A percentile compares a stretch with the other conserved stretches of the same genome.
phyloP scores from a whole-genome alignment of 768 basidiomycete genomes.

The Naganishia randhawae region DNA sequence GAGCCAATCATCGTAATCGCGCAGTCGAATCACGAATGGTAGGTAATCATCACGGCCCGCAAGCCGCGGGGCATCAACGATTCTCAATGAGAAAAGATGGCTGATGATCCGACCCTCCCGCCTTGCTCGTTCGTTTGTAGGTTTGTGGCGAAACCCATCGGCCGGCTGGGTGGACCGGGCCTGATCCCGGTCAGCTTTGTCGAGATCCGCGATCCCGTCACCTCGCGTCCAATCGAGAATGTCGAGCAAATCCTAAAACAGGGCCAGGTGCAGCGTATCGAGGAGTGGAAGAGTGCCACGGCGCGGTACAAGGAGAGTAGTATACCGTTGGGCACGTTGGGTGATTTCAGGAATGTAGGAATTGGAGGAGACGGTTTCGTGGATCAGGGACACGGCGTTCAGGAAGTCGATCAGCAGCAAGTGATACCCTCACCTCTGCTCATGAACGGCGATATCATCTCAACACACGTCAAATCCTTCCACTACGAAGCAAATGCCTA shows the following conservation, averaged over 20 bases:
- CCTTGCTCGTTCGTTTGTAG: too few relatives aligned
- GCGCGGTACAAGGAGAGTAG: slow-evolving; percentile 92
- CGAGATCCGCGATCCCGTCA: slow-evolving; percentile 86
- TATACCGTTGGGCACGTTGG: slow-evolving; percentile 72
- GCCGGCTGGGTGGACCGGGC: slow-evolving; percentile 87
- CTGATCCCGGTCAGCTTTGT: slow-evolving; percentile 97
- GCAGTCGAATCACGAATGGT: slow-evolving; percentile 99
- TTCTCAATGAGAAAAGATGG: too few relatives aligned
- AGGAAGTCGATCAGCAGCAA: background rate
- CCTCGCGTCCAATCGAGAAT: slow-evolving; percentile 72
- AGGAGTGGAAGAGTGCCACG: slow-evolving; percentile 97
- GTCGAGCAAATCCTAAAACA: slow-evolving; percentile 74
- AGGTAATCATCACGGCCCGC: too few relatives aligned
- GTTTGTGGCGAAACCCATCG: slow-evolving; percentile 98
- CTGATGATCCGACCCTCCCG: too few relatives aligned
- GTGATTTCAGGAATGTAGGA: slow-evolving; percentile 23
- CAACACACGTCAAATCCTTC: slow-evolving; percentile 76
- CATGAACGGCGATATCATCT: slow-evolving; percentile 27
- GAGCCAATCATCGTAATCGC: slow-evolving; percentile 96
- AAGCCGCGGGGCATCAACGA: too few relatives aligned
- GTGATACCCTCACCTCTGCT: background rate
- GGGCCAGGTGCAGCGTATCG: slow-evolving; percentile 89
- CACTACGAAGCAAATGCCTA: slow-evolving; percentile 93
- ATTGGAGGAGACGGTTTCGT: background rate
- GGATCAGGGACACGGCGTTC: background rate